A percentile compares a stretch with the other conserved stretches of the same genome.
Evolutionary conservation across 352 stramenopile species (phyloP).

Genomic region (Phytophthora meadii): DNA sequence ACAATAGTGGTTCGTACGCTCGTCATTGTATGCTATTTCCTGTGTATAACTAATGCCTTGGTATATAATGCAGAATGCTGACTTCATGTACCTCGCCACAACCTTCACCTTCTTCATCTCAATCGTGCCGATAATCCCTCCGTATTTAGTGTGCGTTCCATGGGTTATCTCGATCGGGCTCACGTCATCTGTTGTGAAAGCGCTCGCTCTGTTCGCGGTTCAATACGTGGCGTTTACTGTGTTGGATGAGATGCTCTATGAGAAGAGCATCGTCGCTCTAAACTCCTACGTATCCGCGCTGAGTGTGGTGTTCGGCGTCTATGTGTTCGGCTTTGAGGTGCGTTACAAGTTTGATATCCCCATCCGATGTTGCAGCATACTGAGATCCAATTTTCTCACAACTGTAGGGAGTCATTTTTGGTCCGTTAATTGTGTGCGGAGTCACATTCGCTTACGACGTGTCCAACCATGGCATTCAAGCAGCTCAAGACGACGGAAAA

Average conservation of each 20-base stretch:
- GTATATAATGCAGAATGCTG: conserved; percentile 62
- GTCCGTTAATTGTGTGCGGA: conserved; percentile 80
- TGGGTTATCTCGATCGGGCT: conserved; percentile 85
- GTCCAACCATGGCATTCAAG: conserved; percentile 88
- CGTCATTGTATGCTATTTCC: background rate
- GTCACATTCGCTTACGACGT: conserved; percentile 88
- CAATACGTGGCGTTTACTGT: conserved; percentile 89
- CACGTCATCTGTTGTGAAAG: conserved; percentile 84
- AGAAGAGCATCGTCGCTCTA: conserved; percentile 86
- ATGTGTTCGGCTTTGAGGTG: conserved; percentile 89
- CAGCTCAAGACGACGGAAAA: conserved; percentile 72
- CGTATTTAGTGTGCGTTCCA: conserved; percentile 85
- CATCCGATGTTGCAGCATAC: background rate
- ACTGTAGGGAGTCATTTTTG: conserved; percentile 82
- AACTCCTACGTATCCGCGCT: conserved; percentile 89
- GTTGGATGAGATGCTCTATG: conserved; percentile 89
- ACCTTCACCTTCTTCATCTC: conserved; percentile 90
- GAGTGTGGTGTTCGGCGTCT: conserved; percentile 88
- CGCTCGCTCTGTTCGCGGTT: conserved; percentile 77
- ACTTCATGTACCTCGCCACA: conserved; percentile 89
- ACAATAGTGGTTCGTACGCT: conserved; percentile 72
- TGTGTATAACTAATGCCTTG: background rate
- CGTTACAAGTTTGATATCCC: background rate
- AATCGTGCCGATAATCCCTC: conserved; percentile 88
- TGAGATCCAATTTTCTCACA: conserved; percentile 6